Conservation (phyloP, 2,329 filamentous ascomycete species). For the Fonsecaea multimorphosa region DNA sequence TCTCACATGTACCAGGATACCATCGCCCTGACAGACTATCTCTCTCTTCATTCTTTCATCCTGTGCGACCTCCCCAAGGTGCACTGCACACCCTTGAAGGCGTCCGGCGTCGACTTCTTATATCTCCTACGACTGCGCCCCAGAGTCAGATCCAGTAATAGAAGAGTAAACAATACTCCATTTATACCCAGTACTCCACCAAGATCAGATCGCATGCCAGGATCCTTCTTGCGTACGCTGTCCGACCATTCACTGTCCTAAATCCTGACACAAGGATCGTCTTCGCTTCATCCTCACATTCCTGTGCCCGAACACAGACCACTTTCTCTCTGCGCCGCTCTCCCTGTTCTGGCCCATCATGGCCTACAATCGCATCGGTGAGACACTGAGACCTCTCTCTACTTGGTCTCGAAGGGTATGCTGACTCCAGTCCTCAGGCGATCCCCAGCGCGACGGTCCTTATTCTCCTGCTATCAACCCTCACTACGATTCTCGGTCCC, state of each 20-base stretch:
- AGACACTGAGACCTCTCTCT: conserved; percentile 63
- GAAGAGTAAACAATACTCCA: conserved; percentile 22
- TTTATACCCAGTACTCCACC: conserved; percentile 15
- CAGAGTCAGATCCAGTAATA: conserved; percentile 12
- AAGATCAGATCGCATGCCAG: conserved; percentile 3
- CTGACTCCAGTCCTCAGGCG: conserved; percentile 30
- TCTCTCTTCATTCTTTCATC: neutral
- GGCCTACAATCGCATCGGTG: conserved; percentile 77
- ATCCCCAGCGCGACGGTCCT: conserved; percentile 50
- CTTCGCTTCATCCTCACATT: conserved; percentile 25
- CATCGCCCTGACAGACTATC: neutral
- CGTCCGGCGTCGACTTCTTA: neutral
- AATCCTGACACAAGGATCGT: conserved; percentile 16
- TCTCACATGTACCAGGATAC: conserved; percentile 8
- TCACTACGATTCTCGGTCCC: conserved; percentile 65
- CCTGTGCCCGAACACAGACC: conserved; percentile 29
- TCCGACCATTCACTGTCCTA: conserved; percentile 1
- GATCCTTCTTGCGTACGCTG: neutral
- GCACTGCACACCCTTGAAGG: neutral
- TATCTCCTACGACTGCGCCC: neutral
- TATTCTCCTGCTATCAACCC: conserved; percentile 58
- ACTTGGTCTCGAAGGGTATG: conserved; percentile 18
- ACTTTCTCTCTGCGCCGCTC: conserved; percentile 9
- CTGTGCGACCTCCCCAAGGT: neutral
- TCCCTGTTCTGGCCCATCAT: conserved; percentile 49